phyloP scores from a whole-genome alignment of 257 asterid species.

The Scutellaria minor region DNA sequence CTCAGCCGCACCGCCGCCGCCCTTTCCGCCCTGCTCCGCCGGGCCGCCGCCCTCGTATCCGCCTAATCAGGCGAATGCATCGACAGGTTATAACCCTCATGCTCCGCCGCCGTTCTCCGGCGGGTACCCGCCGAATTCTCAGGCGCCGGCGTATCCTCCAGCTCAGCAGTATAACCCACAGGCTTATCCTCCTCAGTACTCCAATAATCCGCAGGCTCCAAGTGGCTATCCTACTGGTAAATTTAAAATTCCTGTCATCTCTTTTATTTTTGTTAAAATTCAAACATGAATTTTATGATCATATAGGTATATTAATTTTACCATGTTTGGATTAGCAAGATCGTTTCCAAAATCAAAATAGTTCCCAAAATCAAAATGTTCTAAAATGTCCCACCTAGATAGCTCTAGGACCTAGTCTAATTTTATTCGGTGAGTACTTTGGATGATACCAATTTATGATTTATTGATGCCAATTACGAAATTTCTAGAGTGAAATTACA shows the following conservation, averaged over 20 bases:
- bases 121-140: constrained; percentile 39
- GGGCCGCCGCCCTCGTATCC: background rate
- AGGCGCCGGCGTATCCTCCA: constrained; percentile 13
- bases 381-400: too few species aligned
- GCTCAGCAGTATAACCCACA: constrained; percentile 10
- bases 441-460: too few species aligned
- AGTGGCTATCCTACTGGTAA: constrained; percentile 48
- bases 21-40: constrained; percentile 29
- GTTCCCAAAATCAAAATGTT: too few species aligned
- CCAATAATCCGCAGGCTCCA: constrained; percentile 40
- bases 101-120: constrained; percentile 27
- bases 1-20: constrained; percentile 33
- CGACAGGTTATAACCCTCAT: constrained; percentile 32
- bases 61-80: constrained; percentile 14
- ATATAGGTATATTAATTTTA: too few species aligned
- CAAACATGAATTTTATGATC: too few species aligned
- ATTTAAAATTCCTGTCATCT: background rate
- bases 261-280: background rate
- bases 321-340: too few species aligned
- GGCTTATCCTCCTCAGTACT: constrained; percentile 38
- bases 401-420: too few species aligned
- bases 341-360: too few species aligned
- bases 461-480: too few species aligned
- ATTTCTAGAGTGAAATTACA: too few species aligned
- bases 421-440: too few species aligned